Conservation (phyloP, 176 grass and related monocot species). For the Zea mays region Zm-B73-REFERENCE-NAM-5.0 NC_050100.1:205954001-205954500, state of each 20-base stretch:
- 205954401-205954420: not conserved
- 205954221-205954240: not conserved
- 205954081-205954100: too few relatives aligned
- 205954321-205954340: not conserved
- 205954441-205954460: not conserved
- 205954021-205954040: not conserved
- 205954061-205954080: not conserved
- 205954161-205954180: not conserved
- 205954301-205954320: not conserved
- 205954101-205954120: not conserved
- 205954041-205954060: not conserved
- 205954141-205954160: not conserved
- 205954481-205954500: not conserved
- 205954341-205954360: not conserved
- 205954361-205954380: not conserved
- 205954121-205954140: slow-evolving; percentile 4
- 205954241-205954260: not conserved
- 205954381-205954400: not conserved
- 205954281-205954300: not conserved
- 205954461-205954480: not conserved
- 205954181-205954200: not conserved
- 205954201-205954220: not conserved
- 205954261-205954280: not conserved
- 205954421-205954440: not conserved
- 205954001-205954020: not conserved